phyloP scores from a whole-genome alignment of 2,329 filamentous ascomycete species.

The Ophiocordyceps camponoti-rufipedis region DNA sequence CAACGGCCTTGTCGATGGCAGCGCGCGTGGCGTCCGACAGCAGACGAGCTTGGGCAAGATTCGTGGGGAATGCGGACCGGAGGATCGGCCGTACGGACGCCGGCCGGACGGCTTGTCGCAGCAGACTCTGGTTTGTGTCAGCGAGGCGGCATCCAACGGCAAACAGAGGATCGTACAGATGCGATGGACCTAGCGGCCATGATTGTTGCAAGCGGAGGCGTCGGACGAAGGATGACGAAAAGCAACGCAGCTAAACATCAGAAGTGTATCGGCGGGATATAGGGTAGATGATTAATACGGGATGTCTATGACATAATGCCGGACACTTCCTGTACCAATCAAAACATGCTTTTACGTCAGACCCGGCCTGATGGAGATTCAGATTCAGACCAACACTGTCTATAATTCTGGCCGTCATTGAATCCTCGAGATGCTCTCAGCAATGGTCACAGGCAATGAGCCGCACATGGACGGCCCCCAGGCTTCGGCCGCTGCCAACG shows the following conservation, averaged over 20 bases:
- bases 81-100: slow-evolving; percentile 9
- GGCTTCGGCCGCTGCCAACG: slow-evolving; percentile 11
- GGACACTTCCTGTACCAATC: neutral
- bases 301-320: neutral
- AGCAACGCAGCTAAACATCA: neutral
- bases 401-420: no score
- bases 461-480: slow-evolving; percentile 1
- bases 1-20: slow-evolving; percentile 81
- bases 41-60: slow-evolving; percentile 27
- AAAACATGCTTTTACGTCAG: neutral
- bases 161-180: slow-evolving; percentile 5
- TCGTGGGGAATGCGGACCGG: neutral
- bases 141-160: neutral
- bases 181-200: slow-evolving; percentile 10
- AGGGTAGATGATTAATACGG: no score
- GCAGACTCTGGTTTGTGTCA: slow-evolving; percentile 11
- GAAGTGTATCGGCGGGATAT: no score
- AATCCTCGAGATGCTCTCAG: neutral
- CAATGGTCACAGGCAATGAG: neutral
- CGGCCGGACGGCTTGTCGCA: slow-evolving; percentile 19
- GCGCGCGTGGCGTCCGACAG: slow-evolving; percentile 63
- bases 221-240: neutral
- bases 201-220: neutral
- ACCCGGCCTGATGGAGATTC: no score
- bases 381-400: no score